Percentiles rank a stretch among this genome's conserved stretches.
Evolutionary conservation across 768 basidiomycete species (phyloP).

Genomic region (Cystobasidium ongulense): DNA sequence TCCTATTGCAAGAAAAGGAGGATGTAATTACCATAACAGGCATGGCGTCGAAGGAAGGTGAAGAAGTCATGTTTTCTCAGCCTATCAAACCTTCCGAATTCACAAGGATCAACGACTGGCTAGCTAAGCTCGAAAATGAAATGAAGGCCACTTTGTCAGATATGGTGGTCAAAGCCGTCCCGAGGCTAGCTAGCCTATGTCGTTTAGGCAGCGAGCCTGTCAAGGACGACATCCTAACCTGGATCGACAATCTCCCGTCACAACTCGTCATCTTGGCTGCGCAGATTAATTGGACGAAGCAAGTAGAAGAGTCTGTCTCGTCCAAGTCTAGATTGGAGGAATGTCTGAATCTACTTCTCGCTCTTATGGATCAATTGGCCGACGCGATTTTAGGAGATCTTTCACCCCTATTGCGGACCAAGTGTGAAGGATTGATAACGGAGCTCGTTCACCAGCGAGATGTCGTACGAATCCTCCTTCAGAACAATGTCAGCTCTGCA

Average conservation of each 20-base stretch:
- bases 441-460: slow-evolving; percentile 97
- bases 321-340: slow-evolving; percentile 54
- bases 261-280: slow-evolving; percentile 92
- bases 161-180: slow-evolving; percentile 68
- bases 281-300: slow-evolving; percentile 86
- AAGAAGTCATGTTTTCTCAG: slow-evolving; percentile 74
- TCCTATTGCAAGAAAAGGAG: slow-evolving; percentile 80
- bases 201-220: slow-evolving; percentile 57
- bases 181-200: slow-evolving; percentile 73
- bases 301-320: slow-evolving; percentile 66
- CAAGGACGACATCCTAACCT: slow-evolving; percentile 64
- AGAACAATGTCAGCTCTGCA: slow-evolving; percentile 57
- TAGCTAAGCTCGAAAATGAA: slow-evolving; percentile 79
- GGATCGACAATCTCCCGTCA: slow-evolving; percentile 91
- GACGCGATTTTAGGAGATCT: slow-evolving; percentile 91
- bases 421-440: slow-evolving; percentile 97
- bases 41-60: slow-evolving; percentile 92
- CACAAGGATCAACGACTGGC: slow-evolving; percentile 98
- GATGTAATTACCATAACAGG: slow-evolving; percentile 80
- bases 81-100: slow-evolving; percentile 83
- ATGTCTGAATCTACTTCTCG: slow-evolving; percentile 64
- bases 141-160: slow-evolving; percentile 84
- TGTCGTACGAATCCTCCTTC: slow-evolving; percentile 71
- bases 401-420: slow-evolving; percentile 79
- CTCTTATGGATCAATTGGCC: slow-evolving; percentile 87